Base-by-base conservation (phyloP, 495 filamentous ascomycete species). In the Niebla homalea region DNA sequence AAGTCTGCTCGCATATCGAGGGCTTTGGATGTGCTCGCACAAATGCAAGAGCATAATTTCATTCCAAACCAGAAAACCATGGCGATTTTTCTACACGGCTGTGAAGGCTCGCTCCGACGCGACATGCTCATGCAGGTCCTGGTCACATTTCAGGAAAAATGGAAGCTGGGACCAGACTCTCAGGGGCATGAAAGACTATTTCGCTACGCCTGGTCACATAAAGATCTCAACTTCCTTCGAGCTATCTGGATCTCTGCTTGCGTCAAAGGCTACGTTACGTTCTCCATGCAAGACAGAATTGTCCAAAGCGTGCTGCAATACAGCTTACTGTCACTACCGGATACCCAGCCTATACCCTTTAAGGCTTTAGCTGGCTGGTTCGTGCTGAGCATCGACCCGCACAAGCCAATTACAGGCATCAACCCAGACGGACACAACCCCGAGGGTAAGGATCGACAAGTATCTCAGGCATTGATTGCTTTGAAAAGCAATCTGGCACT, bases 231-330 rank as follows among this genome's bases (percentile, higher is more conserved):
- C 47, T 58, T 67, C 12, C 69, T 67, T 46, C 65, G 69, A 2
- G 69, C 74, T 3, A 39, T 75, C 12, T 77, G 73, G 73, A 58
- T 60, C 39, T 70, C 70, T 57, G 69, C 73, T 6, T 74, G 71
- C 52, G 61, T 73, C 57, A 32, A 63, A n/a, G 53, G 58, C 2
- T 16, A 19, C n/a, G 62, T 66, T 19, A 69, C 60, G 36, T 48
- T 50, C 38, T 48, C 57, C 2, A 73, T 71, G 67, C 57, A 62
- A n/a, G 43, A 54, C 11, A 58, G 70, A 10, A 52, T 62, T 2
- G 40, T 38, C 15, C 22, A 39, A 25, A 57, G 57, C 49, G 37
- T 60, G 12, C 19, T 47, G 11, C 29, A n/a, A n/a, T 19, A 21
- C 18, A 26, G 36, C 19, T 7, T 7, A 20, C 7, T 36, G 16